Evolutionary conservation across 2,329 filamentous ascomycete genomes (phyloP), one percentile per base, ranked within the genome.

Genomic region (Neonectria punicea): DNA sequence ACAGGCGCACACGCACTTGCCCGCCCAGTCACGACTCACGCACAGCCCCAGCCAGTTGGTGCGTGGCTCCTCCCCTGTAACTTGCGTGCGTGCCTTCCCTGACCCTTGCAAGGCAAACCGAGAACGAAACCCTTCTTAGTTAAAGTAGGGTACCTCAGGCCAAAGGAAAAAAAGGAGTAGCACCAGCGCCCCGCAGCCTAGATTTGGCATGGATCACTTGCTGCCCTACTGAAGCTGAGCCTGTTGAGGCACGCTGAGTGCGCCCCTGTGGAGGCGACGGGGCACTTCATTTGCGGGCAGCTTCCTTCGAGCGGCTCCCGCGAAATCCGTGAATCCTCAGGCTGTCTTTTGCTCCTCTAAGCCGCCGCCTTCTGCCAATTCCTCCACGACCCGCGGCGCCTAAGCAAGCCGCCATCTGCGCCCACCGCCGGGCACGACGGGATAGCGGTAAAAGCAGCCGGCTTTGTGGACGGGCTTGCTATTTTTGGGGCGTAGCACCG

Each of bases 81-180:
- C 61, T 55, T 63, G 54, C 61, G 54, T 53, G 61, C 61, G 43
- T 55, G 60, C 54, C 49, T 63, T 58, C 61, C 54, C 18, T n/a
- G 18, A 34, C 30, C 30, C 44, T 39, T 46, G 43, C 44, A 32
- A 57, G 53, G 47, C 34, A 50, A 49, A 49, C 50, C 41, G 34
- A 36, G 34, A 36, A 39, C 39, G 28, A 53, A 18, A 53, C 47
- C 49, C 30, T 43, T 34, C 11, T 14, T 36, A 36, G 34, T 6
- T 5, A 25, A 16, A 3, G 5, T 36, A 16, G 34, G 34, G 11
- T 16, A 34, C n/a, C 8, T 43, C 9, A 36, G 32, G 28, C 41
- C 36, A 53, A 53, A 63, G 30, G 44, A 53, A 58, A 57, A 57
- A 53, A 53, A 63, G 60, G 60, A 63, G 46, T 51, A 51, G 49